A percentile compares a stretch with the other conserved stretches of the same genome.
phyloP scores from a whole-genome alignment of 192 early-diverging fungal species.

The Spinellus fusiger region DNA sequence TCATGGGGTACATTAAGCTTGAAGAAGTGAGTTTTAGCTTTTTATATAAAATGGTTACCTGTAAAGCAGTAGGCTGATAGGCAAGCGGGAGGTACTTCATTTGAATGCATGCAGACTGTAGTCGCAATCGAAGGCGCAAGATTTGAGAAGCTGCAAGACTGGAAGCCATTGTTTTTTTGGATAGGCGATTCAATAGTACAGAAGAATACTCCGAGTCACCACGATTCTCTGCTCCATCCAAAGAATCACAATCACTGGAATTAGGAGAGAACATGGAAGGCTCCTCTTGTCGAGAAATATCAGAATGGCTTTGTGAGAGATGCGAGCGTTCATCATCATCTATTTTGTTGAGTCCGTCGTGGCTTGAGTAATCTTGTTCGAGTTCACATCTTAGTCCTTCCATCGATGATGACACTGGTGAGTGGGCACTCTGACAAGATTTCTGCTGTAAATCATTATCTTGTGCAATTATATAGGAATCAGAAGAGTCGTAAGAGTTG shows the following conservation, averaged over 20 bases:
- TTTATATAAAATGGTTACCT: constrained; percentile 10
- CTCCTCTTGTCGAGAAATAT: too few relatives aligned
- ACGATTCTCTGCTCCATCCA: background rate
- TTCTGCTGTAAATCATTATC: too few relatives aligned
- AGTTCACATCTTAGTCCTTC: too few relatives aligned
- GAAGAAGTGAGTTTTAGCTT: background rate
- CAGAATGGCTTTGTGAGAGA: too few relatives aligned
- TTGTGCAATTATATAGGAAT: constrained; percentile 1
- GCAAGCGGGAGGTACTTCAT: constrained; percentile 10
- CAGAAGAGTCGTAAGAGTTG: constrained; percentile 4
- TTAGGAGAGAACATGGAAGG: too few relatives aligned
- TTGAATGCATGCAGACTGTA: constrained; percentile 16
- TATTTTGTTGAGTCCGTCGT: too few relatives aligned
- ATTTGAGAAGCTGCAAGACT: constrained; percentile 25
- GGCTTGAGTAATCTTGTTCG: too few relatives aligned
- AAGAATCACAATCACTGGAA: too few relatives aligned
- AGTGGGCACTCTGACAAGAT: too few relatives aligned
- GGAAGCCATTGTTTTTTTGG: background rate
- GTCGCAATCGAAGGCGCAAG: constrained; percentile 17
- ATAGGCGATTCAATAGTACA: background rate
- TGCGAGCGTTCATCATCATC: too few relatives aligned
- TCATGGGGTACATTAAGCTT: constrained; percentile 33
- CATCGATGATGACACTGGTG: too few relatives aligned
- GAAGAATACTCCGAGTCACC: background rate
- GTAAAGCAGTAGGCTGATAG: constrained; percentile 22